Conservation (phyloP, 75 land plant genomes). For the Azolla pinnata region DNA sequence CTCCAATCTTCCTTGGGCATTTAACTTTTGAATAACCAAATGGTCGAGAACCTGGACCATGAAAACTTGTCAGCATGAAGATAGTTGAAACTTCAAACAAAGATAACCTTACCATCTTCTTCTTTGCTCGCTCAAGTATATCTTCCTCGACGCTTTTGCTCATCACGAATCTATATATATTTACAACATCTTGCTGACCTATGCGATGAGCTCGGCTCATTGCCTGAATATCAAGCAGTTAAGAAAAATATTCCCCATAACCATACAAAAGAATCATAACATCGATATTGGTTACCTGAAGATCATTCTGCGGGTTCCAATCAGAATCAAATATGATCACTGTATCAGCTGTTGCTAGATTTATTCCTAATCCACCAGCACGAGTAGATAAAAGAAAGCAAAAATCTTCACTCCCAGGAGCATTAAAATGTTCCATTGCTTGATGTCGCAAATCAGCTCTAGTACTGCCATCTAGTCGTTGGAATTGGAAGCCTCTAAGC, state of each 20-base stretch:
- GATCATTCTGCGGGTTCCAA: slow-evolving; percentile 99
- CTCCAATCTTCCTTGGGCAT: slow-evolving; percentile 93
- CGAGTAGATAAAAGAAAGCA: slow-evolving; percentile 96
- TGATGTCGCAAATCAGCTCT: slow-evolving; percentile 92
- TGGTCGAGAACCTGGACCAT: slow-evolving; percentile 82
- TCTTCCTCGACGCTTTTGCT: slow-evolving; percentile 98
- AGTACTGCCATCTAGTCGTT: slow-evolving; percentile 97
- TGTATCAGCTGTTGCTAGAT: slow-evolving; percentile 98
- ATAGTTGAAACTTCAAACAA: neutral
- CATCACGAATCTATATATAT: slow-evolving; percentile 96
- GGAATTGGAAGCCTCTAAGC: slow-evolving; percentile 89
- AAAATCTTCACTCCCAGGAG: slow-evolving; percentile 98
- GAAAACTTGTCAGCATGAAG: neutral
- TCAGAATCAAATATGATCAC: slow-evolving; percentile 99
- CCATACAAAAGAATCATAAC: neutral
- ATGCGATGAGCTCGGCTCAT: slow-evolving; percentile 99
- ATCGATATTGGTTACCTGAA: slow-evolving; percentile 53
- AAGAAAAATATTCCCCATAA: neutral
- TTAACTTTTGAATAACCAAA: slow-evolving; percentile 93
- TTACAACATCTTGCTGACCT: slow-evolving; percentile 95
- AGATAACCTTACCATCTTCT: slow-evolving; percentile 69
- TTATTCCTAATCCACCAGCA: slow-evolving; percentile 97
- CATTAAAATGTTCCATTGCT: slow-evolving; percentile 99
- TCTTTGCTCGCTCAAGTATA: slow-evolving; percentile 96
- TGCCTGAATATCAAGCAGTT: slow-evolving; percentile 39